Base-by-base conservation (phyloP, 2,329 filamentous ascomycete species). In the Clathrospora elynae region DNA sequence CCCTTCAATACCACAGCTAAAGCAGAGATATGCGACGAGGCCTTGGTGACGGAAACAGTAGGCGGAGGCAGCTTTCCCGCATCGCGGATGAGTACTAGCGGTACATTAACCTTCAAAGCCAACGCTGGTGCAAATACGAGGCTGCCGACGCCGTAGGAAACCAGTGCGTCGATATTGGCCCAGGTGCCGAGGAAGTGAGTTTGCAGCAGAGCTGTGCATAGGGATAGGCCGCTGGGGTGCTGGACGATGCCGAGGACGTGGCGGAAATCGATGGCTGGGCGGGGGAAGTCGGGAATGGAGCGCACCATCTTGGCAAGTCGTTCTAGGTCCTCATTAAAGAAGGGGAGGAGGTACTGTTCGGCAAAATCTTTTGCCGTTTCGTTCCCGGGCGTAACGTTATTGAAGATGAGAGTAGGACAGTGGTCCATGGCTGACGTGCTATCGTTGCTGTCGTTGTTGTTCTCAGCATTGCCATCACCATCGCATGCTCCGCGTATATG, bases 1-100 rank as follows among this genome's bases (percentile, higher is more conserved):
- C 55, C 33, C 1, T 52, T 42, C 1, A 61, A 50, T n/a, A n/a
- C n/a, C n/a, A n/a, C n/a, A 34, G 38, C 39, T n/a, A 60, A 63
- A 42, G 75, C 75, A 1, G 80, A 82, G 26, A 85, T 78, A 59
- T 83, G 70, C 2, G 81, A 86, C 0, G 62, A 19, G 1, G 57
- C 19, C 59, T 78, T 84, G 26, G 6, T 7, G 16, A 76, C 72
- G 5, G 76, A 80, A 22, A 82, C 7, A 0, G 68, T 78, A 0
- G 81, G 82, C 6, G 78, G 77, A 0, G 82, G 82, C 0, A 85
- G 75, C 63, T 84, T 86, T 17, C 78, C 78, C 7, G 73, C 75
- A 57, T 79, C 68, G 25, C 82, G 79, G 42, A 85, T 75, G 29
- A 81, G 58, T 5, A 67, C 71, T 46, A 84, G 55, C 2, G 73